Base-by-base conservation (phyloP, 176 grass and related monocot species). In the Luzula sylvatica region DNA sequence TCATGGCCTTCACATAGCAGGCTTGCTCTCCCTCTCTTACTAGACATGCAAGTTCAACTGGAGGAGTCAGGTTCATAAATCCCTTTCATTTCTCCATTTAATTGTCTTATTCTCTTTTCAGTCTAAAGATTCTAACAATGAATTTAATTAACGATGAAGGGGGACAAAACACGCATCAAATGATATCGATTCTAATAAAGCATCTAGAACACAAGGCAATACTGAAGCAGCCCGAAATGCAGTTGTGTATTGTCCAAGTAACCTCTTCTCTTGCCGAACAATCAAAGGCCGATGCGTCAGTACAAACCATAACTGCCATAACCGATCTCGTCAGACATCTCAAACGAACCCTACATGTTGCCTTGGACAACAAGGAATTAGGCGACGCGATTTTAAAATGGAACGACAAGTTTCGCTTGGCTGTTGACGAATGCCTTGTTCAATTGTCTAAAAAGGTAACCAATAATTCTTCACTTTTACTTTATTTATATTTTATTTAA, bases 321-420 rank as follows among this genome's bases (percentile, higher is more conserved):
- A 83, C 68, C 74, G 92, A 98, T 77, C 86, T 98, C 57, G 85
- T 98, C 39, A 88, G 86, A 75, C 92, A 90, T 83, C 65, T 98
- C 52, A 81, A 87, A 72, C 89, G 67, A 65, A 86, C 77, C 15
- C 75, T 98, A 53, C 92, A 98, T 66, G 78, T 77, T 86, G 77
- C 75, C 64, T 74, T 98, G 52, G 78, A 69, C 47, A 90, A 68
- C 55, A 76, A 62, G 76, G 77, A 86, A 27, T 30, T 45, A 19
- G 67, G 58, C 8, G 23, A 72, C 43, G 90, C 85, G 50, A 69
- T 86, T 53, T 64, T 82, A 57, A 86, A 82, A 73, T 79, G 77
- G 74, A 96, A 86, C 7, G 74, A 86, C 35, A 74, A 76, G 56
- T 89, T 89, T 53, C 74, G 63, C 46, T 72, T 65, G 30, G 71